phyloP scores from a whole-genome alignment of 2,329 filamentous ascomycete genomes.

The Reticulascus tulasneorum region DNA sequence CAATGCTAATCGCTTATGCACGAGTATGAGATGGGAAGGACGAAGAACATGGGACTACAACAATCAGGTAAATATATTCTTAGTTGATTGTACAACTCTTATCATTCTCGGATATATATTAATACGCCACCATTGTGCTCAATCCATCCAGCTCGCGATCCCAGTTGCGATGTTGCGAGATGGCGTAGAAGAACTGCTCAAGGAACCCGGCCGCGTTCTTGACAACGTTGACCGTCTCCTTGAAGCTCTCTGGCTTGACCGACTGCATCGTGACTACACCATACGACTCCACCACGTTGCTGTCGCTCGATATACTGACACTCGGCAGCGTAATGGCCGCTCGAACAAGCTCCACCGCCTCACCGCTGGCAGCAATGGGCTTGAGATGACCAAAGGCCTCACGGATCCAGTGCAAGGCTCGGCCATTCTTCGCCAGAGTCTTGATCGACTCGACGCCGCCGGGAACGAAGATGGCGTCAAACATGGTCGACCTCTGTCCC shows the following conservation, averaged over 20 bases:
- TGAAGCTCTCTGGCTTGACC: conserved; percentile 52
- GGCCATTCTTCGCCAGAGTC: conserved; percentile 64
- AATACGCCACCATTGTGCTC: conserved; percentile 64
- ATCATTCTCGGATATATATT: conserved; percentile 22
- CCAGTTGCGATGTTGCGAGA: conserved; percentile 71
- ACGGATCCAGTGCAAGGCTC: conserved; percentile 70
- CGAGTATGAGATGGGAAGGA: no score
- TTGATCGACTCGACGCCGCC: conserved; percentile 62
- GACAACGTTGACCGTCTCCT: conserved; percentile 57
- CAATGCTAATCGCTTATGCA: no score
- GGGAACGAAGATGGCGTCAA: conserved; percentile 74
- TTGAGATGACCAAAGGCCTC: conserved; percentile 83
- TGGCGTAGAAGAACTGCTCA: conserved; percentile 64
- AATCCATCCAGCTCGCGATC: conserved; percentile 70
- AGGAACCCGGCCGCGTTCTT: conserved; percentile 68
- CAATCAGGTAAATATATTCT: no score
- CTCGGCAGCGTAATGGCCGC: conserved; percentile 39
- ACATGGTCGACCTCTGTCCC: conserved; percentile 75
- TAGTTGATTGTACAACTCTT: no score
- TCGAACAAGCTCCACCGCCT: conserved; percentile 62
- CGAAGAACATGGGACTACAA: no score
- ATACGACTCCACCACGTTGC: conserved; percentile 61
- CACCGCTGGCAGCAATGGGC: conserved; percentile 70
- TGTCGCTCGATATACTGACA: conserved; percentile 38
- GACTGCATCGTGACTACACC: conserved; percentile 68